Evolutionary conservation across 1,139 yeast genomes (phyloP), one percentile per base, ranked within the genome.

Genomic region (Wickerhamiella infanticola): DNA sequence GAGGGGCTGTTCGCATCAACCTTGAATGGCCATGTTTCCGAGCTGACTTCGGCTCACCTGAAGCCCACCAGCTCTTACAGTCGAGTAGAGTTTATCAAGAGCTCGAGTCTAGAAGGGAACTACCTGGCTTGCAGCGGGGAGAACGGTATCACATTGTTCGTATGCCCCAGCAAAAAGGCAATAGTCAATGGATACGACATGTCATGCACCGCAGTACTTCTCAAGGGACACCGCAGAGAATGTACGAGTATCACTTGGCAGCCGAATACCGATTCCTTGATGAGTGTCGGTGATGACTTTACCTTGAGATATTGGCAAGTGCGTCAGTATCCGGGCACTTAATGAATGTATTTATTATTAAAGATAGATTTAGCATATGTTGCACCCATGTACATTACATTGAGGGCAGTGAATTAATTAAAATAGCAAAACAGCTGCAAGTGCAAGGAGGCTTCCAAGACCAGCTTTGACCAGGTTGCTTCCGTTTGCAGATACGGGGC

Each of bases 101-200:
- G 49, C 37, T 13, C 42, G 11, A 13, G 45, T 27, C 45, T 47
- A 44, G 55, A 57, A 9, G 47, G 51, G 7, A 51, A 53, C 8
- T 50, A 57, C 7, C 37, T 58, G 2, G 53, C 49, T 3, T 48
- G 50, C 24, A 58, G 57, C 42, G 44, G 48, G 24, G 42, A 26
- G 2, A 47, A 50, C 11, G 48, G 52, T 35, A 53, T 51, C 38
- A 39, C 54, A 3, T 53, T 60, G 54, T 46, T 55, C 36, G 42
- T 57, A 43, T 47, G 51, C 31, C 53, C 54, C 11, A 53, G 55
- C 39, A 42, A 44, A 18, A 44, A 41, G n/a, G 49, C 58, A 5
- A 44, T 46, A 35, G 49, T 54, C 2, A 49, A 50, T 36, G 25
- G n/a, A 24, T 42, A 27, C 25, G 46, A 43, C 7, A n/a, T 25